Percentiles rank a stretch among this genome's conserved stretches.
Conservation (phyloP, 2,329 filamentous ascomycete species). For the Aspergillus udagawae region DNA sequence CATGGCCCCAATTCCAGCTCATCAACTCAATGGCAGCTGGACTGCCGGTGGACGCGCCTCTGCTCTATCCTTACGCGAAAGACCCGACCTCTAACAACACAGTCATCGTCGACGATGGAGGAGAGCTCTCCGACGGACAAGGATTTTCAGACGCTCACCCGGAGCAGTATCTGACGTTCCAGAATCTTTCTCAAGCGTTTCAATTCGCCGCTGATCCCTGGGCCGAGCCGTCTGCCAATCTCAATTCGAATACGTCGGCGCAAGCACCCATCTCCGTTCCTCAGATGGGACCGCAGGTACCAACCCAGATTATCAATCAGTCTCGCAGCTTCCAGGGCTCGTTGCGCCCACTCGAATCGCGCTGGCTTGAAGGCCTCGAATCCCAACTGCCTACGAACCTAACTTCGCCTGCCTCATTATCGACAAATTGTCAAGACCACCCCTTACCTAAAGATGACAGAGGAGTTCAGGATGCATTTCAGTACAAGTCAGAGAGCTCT, state of each 20-base stretch:
- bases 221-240: conserved; percentile 18
- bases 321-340: conserved; percentile 22
- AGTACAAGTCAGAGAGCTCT: conserved; percentile 34
- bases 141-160: conserved; percentile 27
- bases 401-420: conserved; percentile 22
- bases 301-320: conserved; percentile 15
- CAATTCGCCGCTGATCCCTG: conserved; percentile 27
- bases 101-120: conserved; percentile 35
- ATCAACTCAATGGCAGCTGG: conserved; percentile 29
- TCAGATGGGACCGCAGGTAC: conserved; percentile 19
- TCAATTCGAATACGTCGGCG: conserved; percentile 11
- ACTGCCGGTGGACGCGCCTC: conserved; percentile 30
- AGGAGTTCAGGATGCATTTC: conserved; percentile 25
- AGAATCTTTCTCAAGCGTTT: conserved; percentile 27
- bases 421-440: conserved; percentile 14
- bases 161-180: conserved; percentile 28
- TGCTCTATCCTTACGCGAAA: conserved; percentile 34
- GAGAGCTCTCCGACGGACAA: conserved; percentile 25
- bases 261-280: conserved; percentile 12
- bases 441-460: conserved; percentile 15
- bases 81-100: conserved; percentile 23
- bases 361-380: conserved; percentile 32
- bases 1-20: conserved; percentile 36
- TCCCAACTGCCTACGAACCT: conserved; percentile 29
- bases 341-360: conserved; percentile 30